Evolutionary conservation across 1,284 basidiomycete genomes (phyloP).

Genomic region (Rhodotorula mucilaginosa): DNA sequence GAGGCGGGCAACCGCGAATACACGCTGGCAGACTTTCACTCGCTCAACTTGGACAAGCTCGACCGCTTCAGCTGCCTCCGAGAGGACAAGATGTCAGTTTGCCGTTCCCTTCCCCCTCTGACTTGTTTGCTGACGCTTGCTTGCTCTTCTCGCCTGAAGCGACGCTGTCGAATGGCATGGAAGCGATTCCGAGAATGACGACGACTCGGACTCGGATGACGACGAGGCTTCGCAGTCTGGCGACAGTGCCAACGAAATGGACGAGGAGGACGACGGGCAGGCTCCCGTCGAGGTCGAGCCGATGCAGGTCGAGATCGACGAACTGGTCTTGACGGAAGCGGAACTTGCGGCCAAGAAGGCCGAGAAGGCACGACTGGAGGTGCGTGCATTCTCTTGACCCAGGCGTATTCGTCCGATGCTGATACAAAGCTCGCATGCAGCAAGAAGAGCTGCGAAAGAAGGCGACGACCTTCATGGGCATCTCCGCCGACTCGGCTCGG

Average conservation of each 20-base stretch:
- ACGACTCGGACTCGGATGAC: conserved; percentile 42
- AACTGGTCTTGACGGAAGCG: conserved; percentile 32
- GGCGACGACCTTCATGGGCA: conserved; percentile 71
- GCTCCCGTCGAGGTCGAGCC: conserved; percentile 54
- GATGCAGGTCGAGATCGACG: conserved; percentile 44
- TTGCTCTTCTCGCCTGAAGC: not conserved
- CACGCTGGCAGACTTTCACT: conserved; percentile 79
- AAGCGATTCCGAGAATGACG: conserved; percentile 51
- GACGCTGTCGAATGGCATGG: conserved; percentile 35
- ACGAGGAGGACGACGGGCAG: conserved; percentile 57
- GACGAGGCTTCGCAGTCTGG: conserved; percentile 40
- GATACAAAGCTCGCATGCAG: not conserved
- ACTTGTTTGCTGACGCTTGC: not conserved
- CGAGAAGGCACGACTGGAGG: conserved; percentile 46
- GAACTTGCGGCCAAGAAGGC: conserved; percentile 45
- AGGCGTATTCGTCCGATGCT: no score
- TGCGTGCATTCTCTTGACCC: not conserved
- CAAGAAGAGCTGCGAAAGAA: conserved; percentile 57
- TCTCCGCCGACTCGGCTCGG: conserved; percentile 55
- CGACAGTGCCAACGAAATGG: conserved; percentile 55
- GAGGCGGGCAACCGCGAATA: conserved; percentile 77
- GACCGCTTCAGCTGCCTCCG: conserved; percentile 72
- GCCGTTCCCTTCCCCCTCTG: not conserved
- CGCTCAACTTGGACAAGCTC: conserved; percentile 73
- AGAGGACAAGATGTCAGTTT: conserved; percentile 60